These are phyloP conservation scores for Fusarium agapanthi DNA, from an alignment of 2,329 filamentous ascomycete genomes.

Conservation along the genomic window DNA sequence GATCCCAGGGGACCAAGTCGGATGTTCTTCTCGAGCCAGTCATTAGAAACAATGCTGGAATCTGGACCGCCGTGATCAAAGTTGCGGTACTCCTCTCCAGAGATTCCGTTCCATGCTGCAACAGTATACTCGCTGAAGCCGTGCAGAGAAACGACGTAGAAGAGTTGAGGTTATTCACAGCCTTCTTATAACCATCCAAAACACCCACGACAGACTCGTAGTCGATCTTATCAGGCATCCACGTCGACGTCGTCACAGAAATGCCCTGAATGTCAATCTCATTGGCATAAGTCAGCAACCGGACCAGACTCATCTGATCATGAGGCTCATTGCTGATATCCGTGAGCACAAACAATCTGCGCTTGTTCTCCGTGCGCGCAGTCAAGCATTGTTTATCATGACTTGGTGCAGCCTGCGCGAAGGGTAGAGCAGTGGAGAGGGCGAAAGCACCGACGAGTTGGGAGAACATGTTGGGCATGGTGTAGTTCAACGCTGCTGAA, in stretches of 20 bases:
- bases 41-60: neutral
- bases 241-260: conserved; percentile 55
- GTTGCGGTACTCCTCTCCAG: conserved; percentile 1
- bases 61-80: conserved; percentile 16
- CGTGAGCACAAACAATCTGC: conserved; percentile 51
- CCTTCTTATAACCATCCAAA: conserved; percentile 31
- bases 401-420: neutral
- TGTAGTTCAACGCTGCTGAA: neutral
- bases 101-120: conserved; percentile 65
- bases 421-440: neutral
- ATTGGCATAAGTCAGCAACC: conserved; percentile 55
- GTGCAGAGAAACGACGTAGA: conserved; percentile 64
- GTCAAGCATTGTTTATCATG: neutral
- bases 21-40: conserved; percentile 2
- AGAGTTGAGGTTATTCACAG: conserved; percentile 50
- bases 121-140: conserved; percentile 63
- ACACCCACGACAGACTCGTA: conserved; percentile 45
- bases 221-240: conserved; percentile 48
- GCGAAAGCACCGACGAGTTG: conserved; percentile 10
- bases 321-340: conserved; percentile 58
- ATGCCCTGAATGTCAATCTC: conserved; percentile 55
- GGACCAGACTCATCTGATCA: conserved; percentile 54
- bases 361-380: conserved; percentile 29
- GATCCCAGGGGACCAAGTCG: conserved; percentile 4
- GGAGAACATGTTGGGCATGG: neutral